A percentile compares a stretch with the other conserved stretches of the same genome.
These are phyloP conservation scores for Trametes cinnabarina DNA, from an alignment of 768 basidiomycete genomes.

Conservation along the genomic window DNA sequence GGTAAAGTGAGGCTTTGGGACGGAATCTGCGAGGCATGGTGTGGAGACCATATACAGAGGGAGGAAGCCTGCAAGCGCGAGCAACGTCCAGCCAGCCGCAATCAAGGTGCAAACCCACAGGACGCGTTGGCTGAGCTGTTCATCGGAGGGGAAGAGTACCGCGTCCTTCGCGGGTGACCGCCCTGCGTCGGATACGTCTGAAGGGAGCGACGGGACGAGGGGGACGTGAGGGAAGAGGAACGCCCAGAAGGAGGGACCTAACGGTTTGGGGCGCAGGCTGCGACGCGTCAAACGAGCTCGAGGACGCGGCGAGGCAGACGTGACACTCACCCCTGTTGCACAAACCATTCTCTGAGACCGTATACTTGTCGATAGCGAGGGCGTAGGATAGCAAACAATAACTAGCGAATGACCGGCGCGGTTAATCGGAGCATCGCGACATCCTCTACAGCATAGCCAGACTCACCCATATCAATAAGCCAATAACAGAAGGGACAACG, in stretches of 20 bases:
- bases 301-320: background rate
- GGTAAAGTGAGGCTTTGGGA: conserved; percentile 42
- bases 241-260: conserved; percentile 56
- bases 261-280: conserved; percentile 63
- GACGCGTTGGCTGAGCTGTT: conserved; percentile 67
- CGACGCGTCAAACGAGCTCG: conserved; percentile 16
- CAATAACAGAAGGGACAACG: conserved; percentile 55
- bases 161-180: conserved; percentile 50
- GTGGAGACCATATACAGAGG: conserved; percentile 69
- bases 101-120: conserved; percentile 67
- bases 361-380: conserved; percentile 74
- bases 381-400: conserved; percentile 64
- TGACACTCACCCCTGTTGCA: conserved; percentile 59
- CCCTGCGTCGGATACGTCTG: conserved; percentile 54
- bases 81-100: conserved; percentile 61
- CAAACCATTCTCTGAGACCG: conserved; percentile 74
- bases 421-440: background rate
- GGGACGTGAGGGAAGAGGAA: conserved; percentile 73
- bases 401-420: conserved; percentile 34
- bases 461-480: conserved; percentile 69
- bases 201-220: conserved; percentile 56
- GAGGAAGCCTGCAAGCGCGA: conserved; percentile 68
- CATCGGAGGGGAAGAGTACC: conserved; percentile 68
- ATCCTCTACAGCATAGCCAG: background rate
- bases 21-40: conserved; percentile 63